Base-by-base conservation (phyloP, 148 eudicot species). In the Rhododendron simsii region DNA sequence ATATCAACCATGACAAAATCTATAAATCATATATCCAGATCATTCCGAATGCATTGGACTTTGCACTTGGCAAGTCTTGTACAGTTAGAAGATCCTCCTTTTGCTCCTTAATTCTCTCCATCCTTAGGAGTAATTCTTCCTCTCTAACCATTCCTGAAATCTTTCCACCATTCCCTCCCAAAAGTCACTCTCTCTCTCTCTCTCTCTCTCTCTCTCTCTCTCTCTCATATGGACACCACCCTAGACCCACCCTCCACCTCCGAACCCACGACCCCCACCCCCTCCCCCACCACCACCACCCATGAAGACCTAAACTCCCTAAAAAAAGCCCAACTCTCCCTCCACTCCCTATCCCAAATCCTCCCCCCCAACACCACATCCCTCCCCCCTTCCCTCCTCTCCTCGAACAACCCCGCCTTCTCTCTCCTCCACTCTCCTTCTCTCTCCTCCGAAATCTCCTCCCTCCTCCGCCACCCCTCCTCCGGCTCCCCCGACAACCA, bases 401-500 rank as follows among this genome's bases (percentile, higher is more conserved):
- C 94, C 80, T 81, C 96, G n/a, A 86, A 90, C 59, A 88, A 91
- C 75, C 91, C 99, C 0, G 92, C 94, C n/a, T 87, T 82, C 82
- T 55, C 91, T 75, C 96, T 92, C 88, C 96, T 96, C 65, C 90
- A 88, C 96, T 35, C 21, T 84, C 81, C 91, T 91, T 63, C 95
- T 30, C 94, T 98, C 5, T 82, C 91, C 87, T 94, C 99, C 55
- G 96, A 94, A 51, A 90, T 96, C 89, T 89, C 96, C 33, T 28
- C 86, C 81, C 92, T 91, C 71, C 96, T 96, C 89, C 93, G 94
- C 23, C 86, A 84, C 37, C 94, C 99, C 7, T 84, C 92, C 86
- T 95, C 99, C 55, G 98, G 99, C 45, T 88, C 96, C 12, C 98
- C 96, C 4, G 95, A 95, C 87, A 92, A 95, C 92, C 88, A 86